Percentiles rank a stretch among this genome's conserved stretches.
Conservation (phyloP, 495 filamentous ascomycete genomes). For the Glonium stellatum region DNA sequence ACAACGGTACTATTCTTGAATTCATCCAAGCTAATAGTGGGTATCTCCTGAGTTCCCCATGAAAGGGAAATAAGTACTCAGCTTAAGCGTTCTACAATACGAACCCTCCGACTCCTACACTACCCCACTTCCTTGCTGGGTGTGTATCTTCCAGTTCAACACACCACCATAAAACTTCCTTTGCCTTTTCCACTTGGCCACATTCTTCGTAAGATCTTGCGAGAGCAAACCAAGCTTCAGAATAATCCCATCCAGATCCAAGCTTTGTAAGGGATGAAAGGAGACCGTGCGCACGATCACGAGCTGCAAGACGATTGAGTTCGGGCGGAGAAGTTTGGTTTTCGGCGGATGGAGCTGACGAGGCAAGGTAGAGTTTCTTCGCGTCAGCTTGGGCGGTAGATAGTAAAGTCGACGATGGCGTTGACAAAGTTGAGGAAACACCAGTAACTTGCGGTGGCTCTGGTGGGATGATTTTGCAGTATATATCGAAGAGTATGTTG, state of each 20-base stretch:
- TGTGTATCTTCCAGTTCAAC: conserved; percentile 64
- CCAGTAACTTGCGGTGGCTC: conserved; percentile 32
- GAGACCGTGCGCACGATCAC: conserved; percentile 79
- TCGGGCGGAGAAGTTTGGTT: conserved; percentile 48
- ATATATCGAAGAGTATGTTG: conserved; percentile 81
- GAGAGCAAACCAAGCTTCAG: conserved; percentile 89
- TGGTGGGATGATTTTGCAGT: conserved; percentile 52
- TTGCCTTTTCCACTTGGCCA: conserved; percentile 75
- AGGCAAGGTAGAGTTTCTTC: conserved; percentile 9
- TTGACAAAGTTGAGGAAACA: neutral
- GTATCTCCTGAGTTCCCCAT: conserved; percentile 3
- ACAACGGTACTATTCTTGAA: neutral
- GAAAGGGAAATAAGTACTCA: neutral
- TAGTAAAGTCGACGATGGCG: conserved; percentile 2
- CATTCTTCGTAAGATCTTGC: conserved; percentile 79
- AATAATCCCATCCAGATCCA: conserved; percentile 82
- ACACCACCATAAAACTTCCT: conserved; percentile 68
- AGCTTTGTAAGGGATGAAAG: conserved; percentile 74
- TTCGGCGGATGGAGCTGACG: conserved; percentile 22
- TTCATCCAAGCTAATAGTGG: neutral
- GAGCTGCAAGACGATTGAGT: conserved; percentile 69
- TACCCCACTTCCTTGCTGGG: conserved; percentile 54
- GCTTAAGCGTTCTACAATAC: conserved; percentile 36
- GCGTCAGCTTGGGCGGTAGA: conserved; percentile 1
- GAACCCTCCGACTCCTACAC: conserved; percentile 51